Evolutionary conservation across 176 grass and related monocot genomes (phyloP), one percentile per base, ranked within the genome.

Genomic region (Cenchrus americanus): DNA sequence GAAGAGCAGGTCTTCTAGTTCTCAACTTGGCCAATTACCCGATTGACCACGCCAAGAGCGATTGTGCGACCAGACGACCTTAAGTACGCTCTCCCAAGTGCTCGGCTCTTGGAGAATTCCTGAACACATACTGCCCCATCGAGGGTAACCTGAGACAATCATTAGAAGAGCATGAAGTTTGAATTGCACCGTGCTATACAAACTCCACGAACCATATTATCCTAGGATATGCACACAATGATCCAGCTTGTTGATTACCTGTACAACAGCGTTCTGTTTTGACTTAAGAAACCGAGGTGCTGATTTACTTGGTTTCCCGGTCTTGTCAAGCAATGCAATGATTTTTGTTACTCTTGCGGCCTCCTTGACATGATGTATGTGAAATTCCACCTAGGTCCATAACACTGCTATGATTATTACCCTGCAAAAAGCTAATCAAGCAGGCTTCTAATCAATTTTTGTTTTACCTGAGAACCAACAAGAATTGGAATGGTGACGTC

Each of bases 361-460:
- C 65, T 82, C 87, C 74, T 98, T 98, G 68, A 94, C 96, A 84
- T 95, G 96, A 92, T 98, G 93, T 95, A 98, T 92, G 85, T 95
- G 96, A 86, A 94, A 97, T 59, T 97, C 94, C 49, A 97, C 91
- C 94, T 97, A 83, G 14, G 69, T 77, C 71, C 71, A 52, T 15
- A 66, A 22, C 14, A 77, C 64, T 71, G 15, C 26, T 77, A 62
- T 58, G 62, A 76, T 86, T 59, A 81, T 17, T 61, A 61, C 9
- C 62, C 26, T 50, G 14, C 8, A 19, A 15, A 77, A 69, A 67
- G 30, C 40, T 71, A 63, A 76, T 59, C 69, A 84, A 75, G 70
- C 21, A 80, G 11, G 73, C 7, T 83, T 71, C 49, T 82, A 34
- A 62, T 78, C 53, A 73, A 44, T 49, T 49, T 49, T 79, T 55